phyloP scores from a whole-genome alignment of 352 stramenopile genomes.

The Elongisporangium senticosum region DNA sequence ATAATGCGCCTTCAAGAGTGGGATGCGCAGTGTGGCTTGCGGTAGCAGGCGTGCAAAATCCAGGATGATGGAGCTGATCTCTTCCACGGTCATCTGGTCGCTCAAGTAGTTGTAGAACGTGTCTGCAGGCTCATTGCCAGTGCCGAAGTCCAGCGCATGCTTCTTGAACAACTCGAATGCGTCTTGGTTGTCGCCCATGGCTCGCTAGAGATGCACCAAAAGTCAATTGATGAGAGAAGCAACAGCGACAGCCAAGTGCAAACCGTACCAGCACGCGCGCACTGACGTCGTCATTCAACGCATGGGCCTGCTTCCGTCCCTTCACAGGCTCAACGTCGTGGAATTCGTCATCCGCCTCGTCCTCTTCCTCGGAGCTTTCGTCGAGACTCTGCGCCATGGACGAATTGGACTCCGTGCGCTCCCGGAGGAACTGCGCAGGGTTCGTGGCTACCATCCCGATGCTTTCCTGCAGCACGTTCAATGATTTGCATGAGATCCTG shows the following conservation, averaged over 20 bases:
- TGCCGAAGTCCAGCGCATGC: constrained; percentile 71
- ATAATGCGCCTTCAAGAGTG: constrained; percentile 67
- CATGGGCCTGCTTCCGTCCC: constrained; percentile 62
- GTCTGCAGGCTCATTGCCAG: constrained; percentile 49
- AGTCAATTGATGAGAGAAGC: neutral
- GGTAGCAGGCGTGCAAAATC: constrained; percentile 77
- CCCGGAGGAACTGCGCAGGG: constrained; percentile 30
- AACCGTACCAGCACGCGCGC: constrained; percentile 39
- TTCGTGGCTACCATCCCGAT: constrained; percentile 38
- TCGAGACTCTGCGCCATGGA: constrained; percentile 35
- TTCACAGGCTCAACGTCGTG: constrained; percentile 75
- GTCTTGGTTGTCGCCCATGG: constrained; percentile 41
- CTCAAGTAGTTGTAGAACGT: constrained; percentile 69
- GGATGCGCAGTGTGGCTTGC: constrained; percentile 51
- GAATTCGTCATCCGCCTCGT: constrained; percentile 40
- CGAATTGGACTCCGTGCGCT: constrained; percentile 32
- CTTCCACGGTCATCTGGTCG: constrained; percentile 38
- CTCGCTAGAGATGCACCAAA: constrained; percentile 12
- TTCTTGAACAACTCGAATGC: constrained; percentile 79
- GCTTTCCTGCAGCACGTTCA: constrained; percentile 27
- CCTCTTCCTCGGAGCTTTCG: constrained; percentile 51
- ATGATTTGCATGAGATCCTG: neutral
- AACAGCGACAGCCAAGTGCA: neutral
- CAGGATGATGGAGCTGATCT: constrained; percentile 65
- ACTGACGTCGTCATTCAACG: constrained; percentile 78